A percentile compares a stretch with the other conserved stretches of the same genome.
phyloP scores from a whole-genome alignment of 805 yeast species.

The Yarrowia deformans region DNA sequence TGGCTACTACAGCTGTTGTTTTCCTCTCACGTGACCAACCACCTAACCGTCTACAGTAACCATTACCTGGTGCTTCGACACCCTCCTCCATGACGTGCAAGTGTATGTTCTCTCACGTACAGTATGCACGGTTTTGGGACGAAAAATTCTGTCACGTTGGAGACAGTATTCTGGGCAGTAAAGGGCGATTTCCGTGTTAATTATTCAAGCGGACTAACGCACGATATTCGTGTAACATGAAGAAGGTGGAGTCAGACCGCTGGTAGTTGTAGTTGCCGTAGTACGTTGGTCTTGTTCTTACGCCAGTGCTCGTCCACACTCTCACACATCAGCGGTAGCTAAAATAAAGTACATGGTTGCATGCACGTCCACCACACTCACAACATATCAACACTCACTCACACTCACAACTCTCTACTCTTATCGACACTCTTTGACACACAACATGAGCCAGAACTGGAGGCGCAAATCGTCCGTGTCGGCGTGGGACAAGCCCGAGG shows the following conservation, averaged over 20 bases:
- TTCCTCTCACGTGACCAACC: too few species aligned
- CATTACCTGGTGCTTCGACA: too few species aligned
- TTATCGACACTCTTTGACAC: background rate
- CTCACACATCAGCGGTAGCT: too few species aligned
- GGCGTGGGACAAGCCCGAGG: slow-evolving; percentile 39
- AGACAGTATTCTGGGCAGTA: too few species aligned
- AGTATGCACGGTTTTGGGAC: slow-evolving; percentile 10
- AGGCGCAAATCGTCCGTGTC: slow-evolving; percentile 40
- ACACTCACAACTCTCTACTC: too few species aligned
- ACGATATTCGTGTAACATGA: background rate
- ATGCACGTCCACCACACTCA: slow-evolving; percentile 10
- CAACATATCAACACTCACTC: slow-evolving; percentile 1
- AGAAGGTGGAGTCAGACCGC: too few species aligned
- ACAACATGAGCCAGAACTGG: slow-evolving; percentile 38
- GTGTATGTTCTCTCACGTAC: too few species aligned
- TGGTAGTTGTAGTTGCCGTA: too few species aligned
- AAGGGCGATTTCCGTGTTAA: background rate
- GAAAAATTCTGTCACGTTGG: slow-evolving; percentile 13
- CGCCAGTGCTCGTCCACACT: too few species aligned
- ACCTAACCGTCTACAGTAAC: too few species aligned
- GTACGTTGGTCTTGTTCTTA: too few species aligned
- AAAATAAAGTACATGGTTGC: slow-evolving; percentile 5
- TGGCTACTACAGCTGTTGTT: too few species aligned
- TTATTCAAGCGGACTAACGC: background rate
- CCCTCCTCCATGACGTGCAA: background rate